Base-by-base conservation (phyloP, 805 yeast genomes). In the Wickerhamiella hasegawae region DNA sequence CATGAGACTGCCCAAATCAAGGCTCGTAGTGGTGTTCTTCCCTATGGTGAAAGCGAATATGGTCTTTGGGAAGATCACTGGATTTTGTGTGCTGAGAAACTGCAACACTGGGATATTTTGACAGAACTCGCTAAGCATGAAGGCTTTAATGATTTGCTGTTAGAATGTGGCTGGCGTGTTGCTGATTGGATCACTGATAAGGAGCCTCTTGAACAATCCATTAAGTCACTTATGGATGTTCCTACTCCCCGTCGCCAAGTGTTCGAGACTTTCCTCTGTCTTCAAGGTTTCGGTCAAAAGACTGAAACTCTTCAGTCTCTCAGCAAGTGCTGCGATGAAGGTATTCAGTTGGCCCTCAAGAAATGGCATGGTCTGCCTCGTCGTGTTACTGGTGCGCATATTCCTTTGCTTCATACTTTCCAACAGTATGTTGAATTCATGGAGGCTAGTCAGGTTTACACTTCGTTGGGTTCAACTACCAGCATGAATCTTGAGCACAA, bases 141-240 rank as follows among this genome's bases (percentile, higher is more conserved):
- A 62, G 96, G 96, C 0, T 92, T 87, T 53, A 84, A 96, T 0
- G 98, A 90, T 50, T 63, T 90, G 44, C 60, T 92, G 18, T 63
- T 90, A n/a, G 99, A 90, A 55, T 92, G 98, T 66, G 98, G 97
- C 26, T 90, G 99, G 99, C 68, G 99, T 50, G 93, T 90, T 27
- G 96, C 98, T 5, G 97, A 90, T 51, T 90, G 98, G 98, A 77
- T 76, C 40, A 76, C 92, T 6, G 98, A 92, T 49, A 69, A 85
- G 43, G 97, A 87, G 44, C 90, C 97, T 0, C 62, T 90, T 26
- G 96, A 85, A 51, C 94, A 82, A 49, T 78, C 94, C 1, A 93
- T 90, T 18, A 82, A 84, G 55, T 80, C 92, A 29, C 94, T 90
- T 4, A 84, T 90, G 94, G 98, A 90, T 57, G 95, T 85, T 18